A percentile compares a stretch with the other conserved stretches of the same genome.
Evolutionary conservation across 257 asterid species (phyloP).

Genomic region (Striga asiatica): DNA sequence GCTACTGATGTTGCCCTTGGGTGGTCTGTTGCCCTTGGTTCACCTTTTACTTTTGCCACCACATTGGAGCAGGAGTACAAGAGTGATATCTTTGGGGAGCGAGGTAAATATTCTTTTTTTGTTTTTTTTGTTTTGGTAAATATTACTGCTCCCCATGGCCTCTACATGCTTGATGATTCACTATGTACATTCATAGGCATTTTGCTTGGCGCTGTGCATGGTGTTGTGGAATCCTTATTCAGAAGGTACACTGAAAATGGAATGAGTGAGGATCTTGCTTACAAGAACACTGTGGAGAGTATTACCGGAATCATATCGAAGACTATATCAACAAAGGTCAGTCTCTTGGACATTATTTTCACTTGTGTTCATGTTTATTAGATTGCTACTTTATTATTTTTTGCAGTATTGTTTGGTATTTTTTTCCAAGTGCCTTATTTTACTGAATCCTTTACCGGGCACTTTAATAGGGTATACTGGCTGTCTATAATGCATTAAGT

Average conservation of each 20-base stretch:
- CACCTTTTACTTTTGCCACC: constrained; percentile 92
- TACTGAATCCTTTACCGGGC: neutral
- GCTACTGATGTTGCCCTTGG: constrained; percentile 98
- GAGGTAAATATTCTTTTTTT: constrained; percentile 45
- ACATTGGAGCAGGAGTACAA: constrained; percentile 82
- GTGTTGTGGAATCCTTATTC: constrained; percentile 82
- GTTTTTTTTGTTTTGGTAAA: too few relatives aligned
- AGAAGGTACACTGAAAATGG: constrained; percentile 92
- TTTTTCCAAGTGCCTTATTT: too few relatives aligned
- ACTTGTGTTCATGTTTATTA: neutral
- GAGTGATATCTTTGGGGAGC: constrained; percentile 94
- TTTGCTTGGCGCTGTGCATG: constrained; percentile 96
- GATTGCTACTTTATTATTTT: too few relatives aligned
- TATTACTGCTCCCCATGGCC: neutral
- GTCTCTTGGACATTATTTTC: neutral
- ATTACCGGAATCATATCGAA: constrained; percentile 74
- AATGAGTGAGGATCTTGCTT: constrained; percentile 84
- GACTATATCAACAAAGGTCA: constrained; percentile 86
- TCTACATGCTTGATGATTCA: constrained; percentile 9
- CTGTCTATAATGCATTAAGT: constrained; percentile 64
- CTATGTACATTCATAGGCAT: constrained; percentile 44
- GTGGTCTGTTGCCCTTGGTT: constrained; percentile 95
- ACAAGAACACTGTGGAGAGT: constrained; percentile 89
- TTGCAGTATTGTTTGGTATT: too few relatives aligned
- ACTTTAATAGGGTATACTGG: constrained; percentile 72